Evolutionary conservation across 2,329 filamentous ascomycete genomes (phyloP), one percentile per base, ranked within the genome.

Genomic region (Apiospora arundinis): DNA sequence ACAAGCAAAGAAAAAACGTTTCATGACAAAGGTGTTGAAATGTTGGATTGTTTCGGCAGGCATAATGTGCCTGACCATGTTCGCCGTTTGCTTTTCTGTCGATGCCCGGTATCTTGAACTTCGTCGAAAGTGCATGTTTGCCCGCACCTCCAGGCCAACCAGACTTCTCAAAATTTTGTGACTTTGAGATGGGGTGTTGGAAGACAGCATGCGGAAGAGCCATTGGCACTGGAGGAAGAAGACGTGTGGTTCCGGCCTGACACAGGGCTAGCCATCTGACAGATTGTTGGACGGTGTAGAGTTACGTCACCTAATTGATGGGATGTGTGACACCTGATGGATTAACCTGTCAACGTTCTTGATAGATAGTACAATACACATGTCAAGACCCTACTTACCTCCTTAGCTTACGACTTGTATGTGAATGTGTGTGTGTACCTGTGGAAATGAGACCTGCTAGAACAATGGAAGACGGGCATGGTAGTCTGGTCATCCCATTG

Each of bases 1-100:
- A n/a, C 67, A 69, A 69, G 67, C 67, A 68, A 32, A 69, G 37
- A 32, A 69, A 52, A 32, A 42, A 23, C 46, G 14, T 44, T 46
- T 56, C n/a, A 56, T 42, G 67, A 28, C 45, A 44, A 23, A 28
- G 45, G 28, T 49, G 67, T 25, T 56, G 48, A 69, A 52, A 44
- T 69, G 67, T 46, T 44, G 32, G 67, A 32, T 32, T 68, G 44
- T 32, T 23, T 68, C 16, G 56, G 32, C 32, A 23, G 21, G 32
- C 56, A 40, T 9, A 23, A 40, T 7, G 18, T 40, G 56, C 56
- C 56, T 40, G 21, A 18, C 32, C 56, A 63, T 63, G 32, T 37
- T 63, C 14, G 32, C 32, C 56, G 7, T 40, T 40, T 11, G 40
- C 16, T 63, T 9, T 63, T 45, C 42, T 18, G 56, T 63, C 21